Base-by-base conservation (phyloP, 2,329 filamentous ascomycete genomes). In the Aaosphaeria pasadenensis region DNA sequence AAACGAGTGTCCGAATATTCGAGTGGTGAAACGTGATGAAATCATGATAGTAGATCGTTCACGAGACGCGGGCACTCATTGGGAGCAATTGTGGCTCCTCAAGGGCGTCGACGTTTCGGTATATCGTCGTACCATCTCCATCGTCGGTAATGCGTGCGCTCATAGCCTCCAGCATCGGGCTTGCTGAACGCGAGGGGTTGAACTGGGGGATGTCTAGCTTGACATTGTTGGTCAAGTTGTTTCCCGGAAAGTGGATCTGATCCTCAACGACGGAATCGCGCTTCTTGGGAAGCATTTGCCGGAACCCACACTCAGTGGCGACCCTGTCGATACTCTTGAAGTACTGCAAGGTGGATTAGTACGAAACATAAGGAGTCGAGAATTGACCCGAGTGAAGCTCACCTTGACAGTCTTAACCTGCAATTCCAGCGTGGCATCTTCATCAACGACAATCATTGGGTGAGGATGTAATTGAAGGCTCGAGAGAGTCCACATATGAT, bases 401-500 rank as follows among this genome's bases (percentile, higher is more conserved):
- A 62, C 60, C 62, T 65, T 70, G 47, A 66, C 67, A 43, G 66
- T 77, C 67, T 73, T 74, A 58, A 71, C 73, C 55, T 72, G 71
- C 39, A 78, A 61, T 60, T 79, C 69, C 52, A 80, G 46, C 33
- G 76, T 74, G 58, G 75, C 73, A 63, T 92, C 88, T 60, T 92
- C 88, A 60, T 95, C 89, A 41, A 87, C 88, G 7, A 92, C 88
- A 56, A 94, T 84, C 77, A 94, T 84, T 45, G 89, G 85, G 60
- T 91, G 86, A 4, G 84, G 86, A 68, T 94, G 89, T 53, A 92
- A 74, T 67, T 95, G 89, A 39, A 95, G 77, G 46, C 83, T 84
- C 6, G 88, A 92, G 5, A 94, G 78, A 1, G 89, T 92, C 89
- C 89, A 95, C 87, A 92, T 92, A 73, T 94, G 89, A 69, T 91